Evolutionary conservation across 352 stramenopile genomes (phyloP).

Genomic region (Phytophthora citricola): DNA sequence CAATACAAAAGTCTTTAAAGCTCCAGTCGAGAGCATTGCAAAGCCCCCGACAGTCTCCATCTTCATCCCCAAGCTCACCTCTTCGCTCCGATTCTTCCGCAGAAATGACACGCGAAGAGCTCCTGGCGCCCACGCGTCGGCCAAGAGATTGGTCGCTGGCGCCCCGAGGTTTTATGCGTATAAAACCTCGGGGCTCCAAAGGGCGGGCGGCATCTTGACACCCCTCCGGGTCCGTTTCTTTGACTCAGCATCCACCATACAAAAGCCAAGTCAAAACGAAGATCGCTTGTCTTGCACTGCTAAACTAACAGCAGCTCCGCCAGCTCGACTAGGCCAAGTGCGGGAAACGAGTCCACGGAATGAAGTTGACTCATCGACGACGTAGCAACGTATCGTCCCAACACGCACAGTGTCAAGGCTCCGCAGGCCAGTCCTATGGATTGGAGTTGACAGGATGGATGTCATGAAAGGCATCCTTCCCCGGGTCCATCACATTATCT

Average conservation of each 20-base stretch:
- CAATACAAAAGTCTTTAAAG: too few relatives aligned
- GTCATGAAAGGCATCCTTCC: slow-evolving; percentile 23
- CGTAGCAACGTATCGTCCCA: not conserved
- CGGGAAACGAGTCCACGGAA: slow-evolving; percentile 9
- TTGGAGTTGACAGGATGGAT: not conserved
- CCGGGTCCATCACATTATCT: slow-evolving; percentile 13
- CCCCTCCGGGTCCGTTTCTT: slow-evolving; percentile 22
- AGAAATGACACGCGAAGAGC: slow-evolving; percentile 48
- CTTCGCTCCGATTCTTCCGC: slow-evolving; percentile 47
- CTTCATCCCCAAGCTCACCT: slow-evolving; percentile 25
- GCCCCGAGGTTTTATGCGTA: slow-evolving; percentile 39
- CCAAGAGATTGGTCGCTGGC: slow-evolving; percentile 42
- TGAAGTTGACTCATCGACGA: slow-evolving; percentile 3
- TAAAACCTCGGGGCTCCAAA: slow-evolving; percentile 29
- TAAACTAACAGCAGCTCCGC: not conserved
- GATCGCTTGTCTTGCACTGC: slow-evolving; percentile 4
- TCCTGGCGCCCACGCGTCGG: slow-evolving; percentile 14
- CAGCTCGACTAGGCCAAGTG: slow-evolving; percentile 23
- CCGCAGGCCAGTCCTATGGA: not conserved
- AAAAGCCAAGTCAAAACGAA: slow-evolving; percentile 14
- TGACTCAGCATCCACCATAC: slow-evolving; percentile 3
- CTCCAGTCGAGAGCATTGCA: too few relatives aligned
- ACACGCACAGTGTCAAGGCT: not conserved
- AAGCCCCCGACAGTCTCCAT: not conserved
- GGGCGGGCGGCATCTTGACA: slow-evolving; percentile 14